Conservation (phyloP, 495 filamentous ascomycete species). For the Glonium stellatum region DNA sequence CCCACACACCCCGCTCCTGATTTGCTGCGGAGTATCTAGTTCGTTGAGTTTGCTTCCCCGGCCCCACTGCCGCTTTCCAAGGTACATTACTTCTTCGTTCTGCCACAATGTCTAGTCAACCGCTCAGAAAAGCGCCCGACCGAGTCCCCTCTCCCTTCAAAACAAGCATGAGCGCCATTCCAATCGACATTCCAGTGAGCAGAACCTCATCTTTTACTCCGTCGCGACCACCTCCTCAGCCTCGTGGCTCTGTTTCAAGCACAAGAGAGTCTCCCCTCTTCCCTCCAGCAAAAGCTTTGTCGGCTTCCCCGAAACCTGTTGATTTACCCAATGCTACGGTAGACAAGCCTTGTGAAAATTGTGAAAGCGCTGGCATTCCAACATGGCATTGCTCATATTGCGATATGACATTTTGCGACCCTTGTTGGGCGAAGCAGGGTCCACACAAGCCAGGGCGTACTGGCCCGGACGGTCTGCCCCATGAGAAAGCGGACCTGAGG, state of each 20-base stretch:
- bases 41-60: too few species aligned
- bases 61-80: too few species aligned
- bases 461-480: neutral
- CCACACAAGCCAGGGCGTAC: neutral
- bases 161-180: neutral
- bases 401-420: neutral
- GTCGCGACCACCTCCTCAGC: neutral
- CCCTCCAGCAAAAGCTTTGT: neutral
- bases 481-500: neutral
- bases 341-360: neutral
- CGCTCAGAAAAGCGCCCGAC: neutral
- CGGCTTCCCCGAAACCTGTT: neutral
- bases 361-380: neutral
- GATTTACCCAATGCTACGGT: neutral
- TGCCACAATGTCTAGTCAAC: too few species aligned
- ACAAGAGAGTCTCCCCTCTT: neutral
- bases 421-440: neutral
- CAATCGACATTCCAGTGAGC: neutral
- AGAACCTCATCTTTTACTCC: neutral
- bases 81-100: too few species aligned
- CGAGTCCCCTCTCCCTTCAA: neutral
- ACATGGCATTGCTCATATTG: neutral
- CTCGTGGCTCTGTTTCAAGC: neutral
- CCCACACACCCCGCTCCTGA: too few species aligned
- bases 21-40: too few species aligned